phyloP scores from a whole-genome alignment of 345 rosid genomes.

The Eutrema japonicum region DNA sequence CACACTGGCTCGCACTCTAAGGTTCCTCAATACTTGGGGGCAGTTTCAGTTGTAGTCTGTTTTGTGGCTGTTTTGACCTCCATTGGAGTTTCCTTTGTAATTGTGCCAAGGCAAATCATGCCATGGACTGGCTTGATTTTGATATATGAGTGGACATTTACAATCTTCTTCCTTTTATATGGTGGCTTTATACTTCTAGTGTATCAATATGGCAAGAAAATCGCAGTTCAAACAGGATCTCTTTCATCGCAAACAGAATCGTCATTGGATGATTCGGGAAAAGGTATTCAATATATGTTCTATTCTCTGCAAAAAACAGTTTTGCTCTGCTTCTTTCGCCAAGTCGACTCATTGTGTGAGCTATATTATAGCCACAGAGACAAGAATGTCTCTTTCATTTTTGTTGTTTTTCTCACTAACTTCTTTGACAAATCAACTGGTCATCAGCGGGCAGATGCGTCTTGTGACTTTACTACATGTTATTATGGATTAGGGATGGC shows the following conservation, averaged over 20 bases:
- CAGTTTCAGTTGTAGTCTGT: constrained; percentile 61
- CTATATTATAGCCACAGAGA: neutral
- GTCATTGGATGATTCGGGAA: constrained; percentile 63
- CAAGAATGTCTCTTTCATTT: neutral
- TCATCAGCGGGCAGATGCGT: constrained; percentile 63
- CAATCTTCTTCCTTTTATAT: constrained; percentile 64
- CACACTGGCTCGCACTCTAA: constrained; percentile 52
- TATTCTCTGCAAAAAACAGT: neutral
- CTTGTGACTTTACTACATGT: constrained; percentile 60
- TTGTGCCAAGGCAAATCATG: constrained; percentile 83
- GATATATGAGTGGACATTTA: constrained; percentile 86
- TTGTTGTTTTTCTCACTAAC: neutral
- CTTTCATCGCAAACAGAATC: constrained; percentile 51
- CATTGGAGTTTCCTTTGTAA: constrained; percentile 60
- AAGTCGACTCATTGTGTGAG: constrained; percentile 21
- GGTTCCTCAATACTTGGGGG: constrained; percentile 73
- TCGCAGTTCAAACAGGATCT: constrained; percentile 56
- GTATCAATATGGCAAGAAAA: constrained; percentile 63
- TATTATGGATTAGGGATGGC: constrained; percentile 81
- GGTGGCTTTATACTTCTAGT: constrained; percentile 70
- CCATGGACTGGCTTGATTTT: constrained; percentile 92
- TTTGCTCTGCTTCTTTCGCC: constrained; percentile 7
- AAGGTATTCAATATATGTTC: constrained; percentile 53
- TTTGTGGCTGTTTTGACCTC: constrained; percentile 57
- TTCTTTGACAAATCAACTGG: constrained; percentile 48